Conservation (phyloP, 192 early-diverging fungal species). For the Coemansia sp. region DNA sequence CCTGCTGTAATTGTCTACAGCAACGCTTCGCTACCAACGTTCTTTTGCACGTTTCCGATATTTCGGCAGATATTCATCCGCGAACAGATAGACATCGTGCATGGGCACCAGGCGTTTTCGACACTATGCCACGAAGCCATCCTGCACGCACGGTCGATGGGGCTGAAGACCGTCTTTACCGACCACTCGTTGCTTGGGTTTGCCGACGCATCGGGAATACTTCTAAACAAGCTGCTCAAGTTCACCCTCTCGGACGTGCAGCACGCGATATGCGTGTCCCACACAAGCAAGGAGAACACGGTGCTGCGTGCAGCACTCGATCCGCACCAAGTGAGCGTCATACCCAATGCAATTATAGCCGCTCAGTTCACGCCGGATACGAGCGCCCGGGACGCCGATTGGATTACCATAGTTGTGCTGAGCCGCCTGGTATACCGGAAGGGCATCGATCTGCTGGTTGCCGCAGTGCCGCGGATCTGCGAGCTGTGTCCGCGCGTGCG, state of each 20-base stretch:
- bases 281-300: conserved; percentile 99
- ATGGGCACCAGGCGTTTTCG: conserved; percentile 96
- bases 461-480: conserved; percentile 91
- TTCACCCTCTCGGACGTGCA: conserved; percentile 96
- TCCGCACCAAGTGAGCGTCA: conserved; percentile 88
- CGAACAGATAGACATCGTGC: conserved; percentile 91
- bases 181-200: conserved; percentile 98
- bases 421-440: conserved; percentile 93
- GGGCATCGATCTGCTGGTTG: conserved; percentile 90
- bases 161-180: conserved; percentile 89
- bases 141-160: conserved; percentile 94
- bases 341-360: conserved; percentile 97
- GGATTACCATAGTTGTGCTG: conserved; percentile 92
- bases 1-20: conserved; percentile 82
- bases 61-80: conserved; percentile 89
- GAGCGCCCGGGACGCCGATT: conserved; percentile 67
- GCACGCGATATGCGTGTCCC: conserved; percentile 97
- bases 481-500: conserved; percentile 71
- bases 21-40: conserved; percentile 87
- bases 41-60: conserved; percentile 88
- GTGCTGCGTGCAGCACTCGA: conserved; percentile 90
- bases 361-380: conserved; percentile 87
- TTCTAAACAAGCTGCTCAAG: conserved; percentile 96
- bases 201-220: conserved; percentile 85
- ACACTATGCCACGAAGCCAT: conserved; percentile 94